Evolutionary conservation across 768 basidiomycete species (phyloP).

Genomic region (Suillus brevipes): DNA sequence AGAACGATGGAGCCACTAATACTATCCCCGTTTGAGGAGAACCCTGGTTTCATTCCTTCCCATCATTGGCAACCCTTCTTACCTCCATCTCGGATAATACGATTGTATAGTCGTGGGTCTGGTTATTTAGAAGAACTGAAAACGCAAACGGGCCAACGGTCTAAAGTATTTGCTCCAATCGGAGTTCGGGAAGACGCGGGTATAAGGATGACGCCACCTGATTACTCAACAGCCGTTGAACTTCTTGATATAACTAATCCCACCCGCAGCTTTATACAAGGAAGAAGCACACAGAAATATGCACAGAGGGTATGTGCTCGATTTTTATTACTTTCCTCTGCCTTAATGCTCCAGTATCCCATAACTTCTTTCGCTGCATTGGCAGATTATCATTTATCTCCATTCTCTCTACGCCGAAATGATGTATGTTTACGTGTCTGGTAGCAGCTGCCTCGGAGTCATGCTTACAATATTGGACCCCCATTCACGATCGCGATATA

Average conservation of each 20-base stretch:
- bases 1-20: background rate
- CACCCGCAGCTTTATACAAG: constrained; percentile 28
- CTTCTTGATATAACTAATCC: constrained; percentile 58
- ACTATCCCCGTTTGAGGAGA: constrained; percentile 47
- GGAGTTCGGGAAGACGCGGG: constrained; percentile 24
- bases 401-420: constrained; percentile 11
- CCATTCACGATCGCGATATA: constrained; percentile 51
- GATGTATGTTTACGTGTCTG: constrained; percentile 5
- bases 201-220: constrained; percentile 49
- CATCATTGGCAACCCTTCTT: constrained; percentile 44
- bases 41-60: constrained; percentile 73
- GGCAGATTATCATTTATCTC: constrained; percentile 1
- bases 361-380: background rate
- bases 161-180: constrained; percentile 10
- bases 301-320: constrained; percentile 39
- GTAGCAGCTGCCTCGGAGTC: constrained; percentile 36
- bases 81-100: constrained; percentile 50
- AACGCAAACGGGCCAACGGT: constrained; percentile 52
- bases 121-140: constrained; percentile 47
- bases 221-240: constrained; percentile 70
- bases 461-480: constrained; percentile 50
- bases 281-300: constrained; percentile 48
- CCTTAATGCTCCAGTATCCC: background rate
- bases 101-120: constrained; percentile 75
- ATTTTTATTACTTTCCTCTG: background rate